A percentile compares a stretch with the other conserved stretches of the same genome.
Conservation (phyloP, 1,139 yeast genomes). For the Debaryomycetaceae sp. region DNA sequence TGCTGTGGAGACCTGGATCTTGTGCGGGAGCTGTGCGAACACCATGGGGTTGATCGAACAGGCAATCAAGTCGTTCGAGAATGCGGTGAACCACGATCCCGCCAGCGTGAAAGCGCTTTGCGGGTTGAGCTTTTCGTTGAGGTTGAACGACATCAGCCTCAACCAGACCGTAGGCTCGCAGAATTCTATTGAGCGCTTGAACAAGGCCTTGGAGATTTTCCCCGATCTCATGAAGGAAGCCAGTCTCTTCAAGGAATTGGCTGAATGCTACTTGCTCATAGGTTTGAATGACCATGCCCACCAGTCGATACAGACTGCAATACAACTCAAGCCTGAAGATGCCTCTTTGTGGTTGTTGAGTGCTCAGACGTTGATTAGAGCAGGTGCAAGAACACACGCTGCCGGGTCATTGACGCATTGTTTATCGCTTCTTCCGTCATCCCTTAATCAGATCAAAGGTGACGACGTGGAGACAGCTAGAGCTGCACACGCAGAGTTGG, state of each 20-base stretch:
- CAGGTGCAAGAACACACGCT: conserved; percentile 43
- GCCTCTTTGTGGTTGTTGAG: conserved; percentile 44
- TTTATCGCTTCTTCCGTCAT: conserved; percentile 36
- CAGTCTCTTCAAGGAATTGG: conserved; percentile 42
- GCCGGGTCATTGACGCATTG: conserved; percentile 44
- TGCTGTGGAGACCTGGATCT: conserved; percentile 46
- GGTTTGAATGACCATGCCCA: conserved; percentile 52
- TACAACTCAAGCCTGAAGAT: conserved; percentile 40
- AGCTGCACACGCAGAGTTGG: conserved; percentile 51
- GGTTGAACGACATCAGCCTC: conserved; percentile 32
- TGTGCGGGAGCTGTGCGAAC: conserved; percentile 50
- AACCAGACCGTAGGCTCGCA: conserved; percentile 41
- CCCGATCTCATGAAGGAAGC: conserved; percentile 32
- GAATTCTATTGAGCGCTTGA: conserved; percentile 41
- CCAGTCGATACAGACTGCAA: conserved; percentile 43
- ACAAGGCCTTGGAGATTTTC: conserved; percentile 31
- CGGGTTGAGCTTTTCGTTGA: conserved; percentile 39
- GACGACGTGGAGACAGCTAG: conserved; percentile 45
- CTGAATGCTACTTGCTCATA: conserved; percentile 46
- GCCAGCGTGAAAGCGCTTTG: conserved; percentile 37
- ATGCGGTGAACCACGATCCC: conserved; percentile 44
- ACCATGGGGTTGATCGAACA: conserved; percentile 36
- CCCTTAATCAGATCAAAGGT: conserved; percentile 18
- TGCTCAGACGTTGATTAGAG: conserved; percentile 44
- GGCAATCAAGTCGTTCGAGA: conserved; percentile 46